phyloP scores from a whole-genome alignment of 2,329 filamentous ascomycete species.

The Talaromyces atroroseus region DNA sequence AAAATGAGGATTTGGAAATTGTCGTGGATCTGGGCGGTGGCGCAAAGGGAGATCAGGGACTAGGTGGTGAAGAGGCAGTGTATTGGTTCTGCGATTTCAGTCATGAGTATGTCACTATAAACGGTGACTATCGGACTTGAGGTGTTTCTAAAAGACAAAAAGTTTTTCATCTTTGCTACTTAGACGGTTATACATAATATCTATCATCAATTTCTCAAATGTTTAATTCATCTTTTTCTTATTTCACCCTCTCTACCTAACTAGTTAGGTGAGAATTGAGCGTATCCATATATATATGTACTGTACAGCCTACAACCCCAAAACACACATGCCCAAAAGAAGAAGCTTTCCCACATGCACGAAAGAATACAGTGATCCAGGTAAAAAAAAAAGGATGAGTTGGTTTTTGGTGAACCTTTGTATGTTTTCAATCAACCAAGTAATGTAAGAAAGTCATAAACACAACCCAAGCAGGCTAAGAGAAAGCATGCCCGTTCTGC shows the following conservation, averaged over 20 bases:
- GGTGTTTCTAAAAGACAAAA: constrained; percentile 12
- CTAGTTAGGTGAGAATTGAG: background rate
- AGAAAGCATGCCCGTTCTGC: background rate
- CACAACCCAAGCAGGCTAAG: background rate
- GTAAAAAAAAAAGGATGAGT: background rate
- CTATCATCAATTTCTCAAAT: background rate
- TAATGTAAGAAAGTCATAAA: background rate
- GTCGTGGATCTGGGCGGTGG: constrained; percentile 54
- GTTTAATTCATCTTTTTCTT: background rate
- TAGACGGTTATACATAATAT: background rate
- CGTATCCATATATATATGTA: background rate
- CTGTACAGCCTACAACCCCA: background rate
- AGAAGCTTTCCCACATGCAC: background rate
- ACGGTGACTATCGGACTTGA: constrained; percentile 61
- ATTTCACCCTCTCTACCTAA: background rate
- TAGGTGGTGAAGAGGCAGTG: constrained; percentile 49
- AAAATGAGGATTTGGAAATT: constrained; percentile 59
- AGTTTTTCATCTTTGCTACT: background rate
- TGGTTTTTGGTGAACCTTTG: background rate
- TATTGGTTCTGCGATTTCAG: constrained; percentile 65
- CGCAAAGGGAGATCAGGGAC: constrained; percentile 33
- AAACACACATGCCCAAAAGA: background rate
- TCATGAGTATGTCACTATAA: constrained; percentile 65
- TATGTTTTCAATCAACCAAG: background rate
- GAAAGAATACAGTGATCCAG: background rate